phyloP scores from a whole-genome alignment of 2,329 filamentous ascomycete genomes.

The Elsinoe ampelina region DNA sequence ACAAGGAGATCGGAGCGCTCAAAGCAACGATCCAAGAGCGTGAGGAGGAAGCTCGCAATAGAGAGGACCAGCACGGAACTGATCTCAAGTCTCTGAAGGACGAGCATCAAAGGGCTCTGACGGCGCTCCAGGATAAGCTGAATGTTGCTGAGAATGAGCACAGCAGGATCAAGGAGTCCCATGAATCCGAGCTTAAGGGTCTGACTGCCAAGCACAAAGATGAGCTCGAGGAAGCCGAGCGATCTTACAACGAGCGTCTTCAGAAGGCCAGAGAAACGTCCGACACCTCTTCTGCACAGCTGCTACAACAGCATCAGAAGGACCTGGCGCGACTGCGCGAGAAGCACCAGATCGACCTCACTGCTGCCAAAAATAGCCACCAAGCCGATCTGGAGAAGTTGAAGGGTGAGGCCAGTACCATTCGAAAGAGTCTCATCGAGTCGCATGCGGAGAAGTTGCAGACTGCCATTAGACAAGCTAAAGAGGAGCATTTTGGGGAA shows the following conservation, averaged over 20 bases:
- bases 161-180: background rate
- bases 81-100: background rate
- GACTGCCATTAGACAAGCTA: background rate
- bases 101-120: constrained; percentile 3
- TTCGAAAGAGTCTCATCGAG: constrained; percentile 4
- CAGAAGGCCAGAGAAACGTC: background rate
- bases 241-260: background rate
- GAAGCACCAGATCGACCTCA: constrained; percentile 6
- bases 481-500: constrained; percentile 7
- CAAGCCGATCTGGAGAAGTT: background rate
- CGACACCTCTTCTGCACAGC: background rate
- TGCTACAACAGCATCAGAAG: constrained; percentile 10
- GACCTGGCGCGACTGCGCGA: constrained; percentile 8
- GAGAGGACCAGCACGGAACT: background rate
- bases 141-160: background rate
- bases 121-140: constrained; percentile 9
- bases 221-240: background rate
- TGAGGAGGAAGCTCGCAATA: background rate
- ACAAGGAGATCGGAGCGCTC: background rate
- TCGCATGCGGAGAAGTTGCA: constrained; percentile 8
- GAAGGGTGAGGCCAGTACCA: background rate
- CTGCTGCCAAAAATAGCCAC: constrained; percentile 11
- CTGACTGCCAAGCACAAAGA: background rate
- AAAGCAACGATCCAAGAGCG: background rate
- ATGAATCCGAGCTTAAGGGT: constrained; percentile 8